Evolutionary conservation across 306 rosid genomes (phyloP).

Genomic region (Cicer arietinum): DNA sequence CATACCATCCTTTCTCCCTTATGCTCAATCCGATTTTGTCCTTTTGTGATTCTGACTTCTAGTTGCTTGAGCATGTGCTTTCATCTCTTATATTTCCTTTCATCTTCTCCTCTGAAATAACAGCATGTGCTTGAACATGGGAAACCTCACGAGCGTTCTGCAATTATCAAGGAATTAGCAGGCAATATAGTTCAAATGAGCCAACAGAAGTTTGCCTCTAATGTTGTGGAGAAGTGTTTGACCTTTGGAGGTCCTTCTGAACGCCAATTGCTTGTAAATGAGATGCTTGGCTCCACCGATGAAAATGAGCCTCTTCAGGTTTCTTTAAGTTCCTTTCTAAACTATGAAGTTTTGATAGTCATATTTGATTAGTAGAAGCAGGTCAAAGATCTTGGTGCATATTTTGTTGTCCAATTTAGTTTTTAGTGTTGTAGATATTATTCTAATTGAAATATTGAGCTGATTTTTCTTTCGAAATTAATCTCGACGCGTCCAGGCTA

Average conservation of each 20-base stretch:
- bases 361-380: background rate
- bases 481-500: too few relatives aligned
- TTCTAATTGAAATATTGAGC: too few relatives aligned
- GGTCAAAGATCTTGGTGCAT: too few relatives aligned
- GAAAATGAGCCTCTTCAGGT: constrained; percentile 98
- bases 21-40: constrained; percentile 3
- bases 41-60: background rate
- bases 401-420: too few relatives aligned
- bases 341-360: background rate
- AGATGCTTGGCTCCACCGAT: constrained; percentile 96
- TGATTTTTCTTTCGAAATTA: too few relatives aligned
- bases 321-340: background rate
- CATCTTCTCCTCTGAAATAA: background rate
- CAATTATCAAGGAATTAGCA: constrained; percentile 92
- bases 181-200: constrained; percentile 73
- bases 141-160: constrained; percentile 85
- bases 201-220: constrained; percentile 31
- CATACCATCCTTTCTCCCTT: background rate
- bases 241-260: constrained; percentile 87
- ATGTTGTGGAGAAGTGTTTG: constrained; percentile 76
- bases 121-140: constrained; percentile 95
- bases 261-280: constrained; percentile 79
- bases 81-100: constrained; percentile 6
- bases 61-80: background rate
- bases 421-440: too few relatives aligned